A percentile compares a stretch with the other conserved stretches of the same genome.
These are phyloP conservation scores for Piromyces sp. DNA, from an alignment of 192 early-diverging fungal species.

Conservation along the genomic window DNA sequence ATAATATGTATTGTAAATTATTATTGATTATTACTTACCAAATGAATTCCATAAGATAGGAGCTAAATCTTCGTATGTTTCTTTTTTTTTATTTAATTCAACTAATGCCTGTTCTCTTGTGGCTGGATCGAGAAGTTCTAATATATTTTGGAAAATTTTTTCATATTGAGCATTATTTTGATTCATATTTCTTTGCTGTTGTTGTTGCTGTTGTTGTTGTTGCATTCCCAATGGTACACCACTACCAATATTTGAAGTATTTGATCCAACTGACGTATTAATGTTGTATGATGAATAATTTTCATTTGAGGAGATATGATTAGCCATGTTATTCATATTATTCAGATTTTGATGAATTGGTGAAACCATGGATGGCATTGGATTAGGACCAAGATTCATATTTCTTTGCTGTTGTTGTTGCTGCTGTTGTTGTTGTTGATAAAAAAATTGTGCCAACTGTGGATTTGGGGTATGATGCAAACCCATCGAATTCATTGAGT, in stretches of 20 bases:
- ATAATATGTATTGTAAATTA: background rate
- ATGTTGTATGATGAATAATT: background rate
- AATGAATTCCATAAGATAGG: slow-evolving; percentile 95
- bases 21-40: slow-evolving; percentile 24
- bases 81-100: slow-evolving; percentile 83
- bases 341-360: background rate
- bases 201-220: background rate
- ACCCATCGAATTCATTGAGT: background rate
- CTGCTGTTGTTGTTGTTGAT: background rate
- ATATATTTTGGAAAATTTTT: background rate
- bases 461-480: background rate
- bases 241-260: background rate
- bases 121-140: background rate
- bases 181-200: background rate
- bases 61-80: slow-evolving; percentile 88
- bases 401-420: background rate
- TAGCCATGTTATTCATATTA: background rate
- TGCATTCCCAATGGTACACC: background rate
- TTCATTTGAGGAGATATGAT: background rate
- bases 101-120: slow-evolving; percentile 72
- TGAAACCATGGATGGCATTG: background rate
- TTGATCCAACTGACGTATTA: background rate
- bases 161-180: background rate
- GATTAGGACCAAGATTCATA: background rate
- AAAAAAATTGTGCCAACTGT: background rate